These are phyloP conservation scores for Epichloe aotearoae DNA, from an alignment of 2,329 filamentous ascomycete genomes.

Conservation along the genomic window DNA sequence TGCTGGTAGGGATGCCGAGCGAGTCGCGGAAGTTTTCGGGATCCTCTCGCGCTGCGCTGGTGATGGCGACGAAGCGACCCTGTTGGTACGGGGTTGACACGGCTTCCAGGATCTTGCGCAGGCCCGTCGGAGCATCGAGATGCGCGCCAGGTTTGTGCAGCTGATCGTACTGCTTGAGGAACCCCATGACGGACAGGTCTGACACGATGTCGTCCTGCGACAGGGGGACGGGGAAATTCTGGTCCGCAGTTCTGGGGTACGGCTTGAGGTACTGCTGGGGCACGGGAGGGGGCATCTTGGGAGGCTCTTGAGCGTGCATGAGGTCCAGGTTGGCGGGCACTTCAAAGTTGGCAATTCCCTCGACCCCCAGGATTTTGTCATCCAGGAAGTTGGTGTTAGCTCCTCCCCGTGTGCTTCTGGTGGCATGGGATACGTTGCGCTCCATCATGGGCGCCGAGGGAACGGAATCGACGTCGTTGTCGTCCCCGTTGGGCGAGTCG, in stretches of 20 bases:
- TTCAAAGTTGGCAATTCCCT: slow-evolving; percentile 46
- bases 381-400: slow-evolving; percentile 42
- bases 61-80: slow-evolving; percentile 35
- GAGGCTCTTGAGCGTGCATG: slow-evolving; percentile 38
- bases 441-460: slow-evolving; percentile 46
- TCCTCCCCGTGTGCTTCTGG: slow-evolving; percentile 46
- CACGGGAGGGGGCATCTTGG: slow-evolving; percentile 44
- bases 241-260: slow-evolving; percentile 39
- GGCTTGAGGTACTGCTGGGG: slow-evolving; percentile 47
- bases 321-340: slow-evolving; percentile 45
- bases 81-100: slow-evolving; percentile 35
- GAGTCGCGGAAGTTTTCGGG: slow-evolving; percentile 36
- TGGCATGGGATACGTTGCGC: slow-evolving; percentile 49
- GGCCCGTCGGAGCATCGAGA: slow-evolving; percentile 39
- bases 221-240: slow-evolving; percentile 39
- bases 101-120: slow-evolving; percentile 42
- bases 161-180: slow-evolving; percentile 42
- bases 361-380: slow-evolving; percentile 44
- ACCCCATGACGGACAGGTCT: slow-evolving; percentile 45
- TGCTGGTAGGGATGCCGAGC: slow-evolving; percentile 31
- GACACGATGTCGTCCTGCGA: slow-evolving; percentile 38
- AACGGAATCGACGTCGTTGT: slow-evolving; percentile 33
- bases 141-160: slow-evolving; percentile 40
- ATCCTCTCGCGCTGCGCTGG: slow-evolving; percentile 30
- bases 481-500: slow-evolving; percentile 38